Evolutionary conservation across 169 alveolate species (phyloP).

Genomic region (Perkinsus olseni): DNA sequence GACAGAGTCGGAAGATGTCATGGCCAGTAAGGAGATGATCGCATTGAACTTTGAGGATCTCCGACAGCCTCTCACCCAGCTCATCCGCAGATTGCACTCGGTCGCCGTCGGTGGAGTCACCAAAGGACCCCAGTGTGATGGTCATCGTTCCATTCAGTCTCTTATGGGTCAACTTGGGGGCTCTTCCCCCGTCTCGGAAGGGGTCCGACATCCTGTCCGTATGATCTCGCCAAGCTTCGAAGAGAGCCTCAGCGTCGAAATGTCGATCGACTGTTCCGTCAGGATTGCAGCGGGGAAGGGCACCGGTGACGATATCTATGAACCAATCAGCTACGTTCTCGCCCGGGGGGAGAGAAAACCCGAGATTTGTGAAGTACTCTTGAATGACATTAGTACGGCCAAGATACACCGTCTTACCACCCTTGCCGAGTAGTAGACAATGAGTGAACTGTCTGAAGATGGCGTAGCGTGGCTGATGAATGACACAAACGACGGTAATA

Average conservation of each 20-base stretch:
- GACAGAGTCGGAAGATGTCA: not conserved
- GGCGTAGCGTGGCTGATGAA: constrained; percentile 64
- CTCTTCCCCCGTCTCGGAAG: not conserved
- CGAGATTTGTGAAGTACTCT: constrained; percentile 1
- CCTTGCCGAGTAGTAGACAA: constrained; percentile 47
- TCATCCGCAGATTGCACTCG: not conserved
- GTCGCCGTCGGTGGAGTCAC: not conserved
- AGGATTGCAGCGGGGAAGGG: not conserved
- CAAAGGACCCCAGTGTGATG: not conserved
- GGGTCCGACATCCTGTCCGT: not conserved
- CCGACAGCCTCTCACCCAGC: not conserved
- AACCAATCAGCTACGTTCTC: constrained; percentile 6
- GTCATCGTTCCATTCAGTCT: not conserved
- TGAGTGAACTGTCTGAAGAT: constrained; percentile 50
- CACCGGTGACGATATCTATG: not conserved
- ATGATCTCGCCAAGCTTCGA: not conserved
- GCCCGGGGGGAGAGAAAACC: not conserved
- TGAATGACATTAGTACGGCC: constrained; percentile 20
- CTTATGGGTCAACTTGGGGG: not conserved
- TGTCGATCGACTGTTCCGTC: not conserved
- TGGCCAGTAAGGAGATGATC: not conserved
- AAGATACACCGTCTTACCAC: constrained; percentile 46
- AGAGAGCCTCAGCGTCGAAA: not conserved
- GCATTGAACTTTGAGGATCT: not conserved
- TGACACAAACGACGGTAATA: constrained; percentile 55